These are phyloP conservation scores for Penicillium lagena DNA, from an alignment of 495 filamentous ascomycete species.

Conservation along the genomic window DNA sequence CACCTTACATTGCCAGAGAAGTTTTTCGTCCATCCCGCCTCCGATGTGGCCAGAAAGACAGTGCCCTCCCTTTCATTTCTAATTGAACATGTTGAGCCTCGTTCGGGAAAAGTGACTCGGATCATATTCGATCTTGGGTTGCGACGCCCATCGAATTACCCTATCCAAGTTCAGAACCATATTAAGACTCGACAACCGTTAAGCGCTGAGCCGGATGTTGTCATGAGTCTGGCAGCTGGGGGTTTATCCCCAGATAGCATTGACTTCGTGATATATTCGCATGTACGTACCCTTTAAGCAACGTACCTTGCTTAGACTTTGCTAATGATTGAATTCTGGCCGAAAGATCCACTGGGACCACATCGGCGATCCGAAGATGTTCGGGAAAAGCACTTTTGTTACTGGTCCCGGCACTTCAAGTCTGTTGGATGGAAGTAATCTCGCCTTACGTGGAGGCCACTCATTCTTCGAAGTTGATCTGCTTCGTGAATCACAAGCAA, in stretches of 20 bases:
- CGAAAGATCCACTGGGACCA: conserved; percentile 29
- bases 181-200: conserved; percentile 11
- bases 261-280: conserved; percentile 28
- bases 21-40: conserved; percentile 26
- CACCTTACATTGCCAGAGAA: conserved; percentile 32
- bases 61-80: conserved; percentile 22
- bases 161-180: conserved; percentile 25
- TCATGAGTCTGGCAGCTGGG: conserved; percentile 17
- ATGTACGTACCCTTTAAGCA: conserved; percentile 7
- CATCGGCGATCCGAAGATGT: conserved; percentile 28
- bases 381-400: conserved; percentile 13
- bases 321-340: no score
- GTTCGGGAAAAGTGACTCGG: conserved; percentile 8
- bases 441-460: no score
- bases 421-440: neutral
- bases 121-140: conserved; percentile 35
- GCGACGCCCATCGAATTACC: conserved; percentile 23
- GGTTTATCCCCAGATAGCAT: conserved; percentile 28
- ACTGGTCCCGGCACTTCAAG: neutral
- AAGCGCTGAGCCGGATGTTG: neutral
- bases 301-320: no score
- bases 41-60: conserved; percentile 13
- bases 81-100: neutral
- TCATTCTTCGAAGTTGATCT: no score
- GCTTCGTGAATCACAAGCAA: no score